Base-by-base conservation (phyloP, 2,329 filamentous ascomycete species). In the Dactylellina haptotyla region DNA sequence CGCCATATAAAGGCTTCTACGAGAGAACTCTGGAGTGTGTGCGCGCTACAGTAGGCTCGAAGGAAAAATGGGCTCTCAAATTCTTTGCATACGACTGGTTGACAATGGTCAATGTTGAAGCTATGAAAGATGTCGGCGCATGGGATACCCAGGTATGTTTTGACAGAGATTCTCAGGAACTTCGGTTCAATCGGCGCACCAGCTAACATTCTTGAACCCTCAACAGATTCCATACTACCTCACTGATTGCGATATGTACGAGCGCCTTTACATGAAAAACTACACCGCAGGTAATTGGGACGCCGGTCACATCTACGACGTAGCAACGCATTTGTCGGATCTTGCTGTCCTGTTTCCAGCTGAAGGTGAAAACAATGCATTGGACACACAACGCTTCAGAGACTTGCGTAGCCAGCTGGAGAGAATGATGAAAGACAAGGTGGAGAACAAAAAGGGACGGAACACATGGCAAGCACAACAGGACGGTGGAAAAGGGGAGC, bases 61-160 rank as follows among this genome's bases (percentile, higher is more conserved):
- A 58, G 30, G 77, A 80, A 6, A 78, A 80, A 57, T 88, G 86
- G 86, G 85, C 80, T 0, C 79, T 83, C 56, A 82, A 83, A n/a
- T 86, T 86, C 79, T 88, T 87, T 78, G 82, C 84, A 10, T 88
- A 87, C 79, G 86, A 88, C 77, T 84, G 85, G 75, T 81, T 88
- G 1, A 82, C 85, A 1, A 80, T 87, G 1, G 84, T 88, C 43
- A 87, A 88, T 76, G 84, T 84, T 9, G 80, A 78, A 5, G 83
- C 85, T 0, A 84, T 84, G 76, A 82, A 84, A 72, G 81, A 83
- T 46, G 81, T 87, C 5, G 83, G 86, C 18, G 84, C 82, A 0
- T 88, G 86, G 85, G 86, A 88, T 76, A 84, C 84, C 0, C 79
- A 85, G 66, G 87, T 88, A 30, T 10, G 25, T 12, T 26, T 12